Evolutionary conservation across 495 filamentous ascomycete genomes (phyloP).

Genomic region (Friedmanniomyces endolithicus): DNA sequence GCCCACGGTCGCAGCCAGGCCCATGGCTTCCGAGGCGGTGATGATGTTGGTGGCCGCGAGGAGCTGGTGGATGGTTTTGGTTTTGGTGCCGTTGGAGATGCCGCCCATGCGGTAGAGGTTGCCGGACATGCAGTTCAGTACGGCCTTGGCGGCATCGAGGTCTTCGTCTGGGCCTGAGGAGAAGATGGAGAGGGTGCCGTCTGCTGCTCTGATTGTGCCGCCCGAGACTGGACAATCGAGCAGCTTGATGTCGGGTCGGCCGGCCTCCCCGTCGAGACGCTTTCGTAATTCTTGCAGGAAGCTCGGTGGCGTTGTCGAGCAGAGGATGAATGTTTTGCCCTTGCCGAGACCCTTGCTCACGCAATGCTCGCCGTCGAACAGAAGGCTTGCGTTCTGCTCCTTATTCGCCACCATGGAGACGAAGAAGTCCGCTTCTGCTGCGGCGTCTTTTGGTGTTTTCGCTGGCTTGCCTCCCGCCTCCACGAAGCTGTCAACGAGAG

Average conservation of each 20-base stretch:
- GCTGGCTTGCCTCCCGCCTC: slow-evolving; percentile 52
- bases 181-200: slow-evolving; percentile 73
- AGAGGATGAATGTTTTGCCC: slow-evolving; percentile 53
- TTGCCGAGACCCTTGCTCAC: slow-evolving; percentile 31
- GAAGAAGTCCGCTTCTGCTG: slow-evolving; percentile 46
- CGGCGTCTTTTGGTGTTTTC: slow-evolving; percentile 50
- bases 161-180: slow-evolving; percentile 49
- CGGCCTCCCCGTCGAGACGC: slow-evolving; percentile 37
- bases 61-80: slow-evolving; percentile 81
- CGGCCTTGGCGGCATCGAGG: slow-evolving; percentile 43
- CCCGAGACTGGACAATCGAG: slow-evolving; percentile 70
- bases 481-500: slow-evolving; percentile 59
- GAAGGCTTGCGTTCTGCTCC: slow-evolving; percentile 50
- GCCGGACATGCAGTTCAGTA: slow-evolving; percentile 51
- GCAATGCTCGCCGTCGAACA: slow-evolving; percentile 49
- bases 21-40: slow-evolving; percentile 59
- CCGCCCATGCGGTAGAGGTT: slow-evolving; percentile 69
- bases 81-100: slow-evolving; percentile 67
- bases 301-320: slow-evolving; percentile 60
- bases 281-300: slow-evolving; percentile 49
- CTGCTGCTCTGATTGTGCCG: slow-evolving; percentile 58
- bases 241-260: slow-evolving; percentile 52
- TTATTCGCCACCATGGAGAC: slow-evolving; percentile 74
- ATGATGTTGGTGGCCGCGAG: slow-evolving; percentile 67
- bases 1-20: slow-evolving; percentile 55